Base-by-base conservation (phyloP, 495 filamentous ascomycete genomes). In the Hyaloscypha bicolor region DNA sequence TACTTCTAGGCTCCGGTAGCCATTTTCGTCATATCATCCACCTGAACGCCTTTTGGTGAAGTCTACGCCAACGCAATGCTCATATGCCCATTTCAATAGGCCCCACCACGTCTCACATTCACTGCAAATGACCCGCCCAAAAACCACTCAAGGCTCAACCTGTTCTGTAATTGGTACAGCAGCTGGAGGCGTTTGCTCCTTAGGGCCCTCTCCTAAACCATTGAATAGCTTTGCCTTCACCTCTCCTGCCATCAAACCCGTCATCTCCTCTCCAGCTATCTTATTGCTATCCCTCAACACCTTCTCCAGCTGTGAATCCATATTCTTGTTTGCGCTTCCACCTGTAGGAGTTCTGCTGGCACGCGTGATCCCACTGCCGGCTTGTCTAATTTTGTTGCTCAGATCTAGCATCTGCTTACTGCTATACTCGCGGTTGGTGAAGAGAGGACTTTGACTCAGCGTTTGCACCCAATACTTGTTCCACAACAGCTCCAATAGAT, bases 381-480 rank as follows among this genome's bases (percentile, higher is more conserved):
- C 86, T 59, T 92, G 87, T 63, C 82, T 78, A 70, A 96, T 87
- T 78, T 97, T 97, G 60, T 86, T 83, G 48, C 88, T 89, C 59
- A 98, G 81, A 78, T 99, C 96, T 57, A 87, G 78, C 79, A 99
- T 97, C 78, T 97, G 94, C 76, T 93, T 94, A 71, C 88, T 96
- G 60, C 88, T 88, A 75, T 93, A 99, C 68, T 97, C 95, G 69
- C 94, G 90, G 71, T 97, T 97, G 53, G 93, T 91, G 69, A 97
- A 90, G 11, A 98, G 84, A 55, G 96, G 94, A 70, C 87, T 94
- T 75, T 97, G 92, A n/a, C 92, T 94, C n/a, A 99, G 86, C 30
- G 96, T 99, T 65, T 93, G 89, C 30, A 98, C 94, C 96, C 96
- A 99, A 80, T 99, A 99, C 76, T 99, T 99, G 78, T 97, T 97